Base-by-base conservation (phyloP, 2,329 filamentous ascomycete genomes). In the Sclerotiophoma versabilis region DNA sequence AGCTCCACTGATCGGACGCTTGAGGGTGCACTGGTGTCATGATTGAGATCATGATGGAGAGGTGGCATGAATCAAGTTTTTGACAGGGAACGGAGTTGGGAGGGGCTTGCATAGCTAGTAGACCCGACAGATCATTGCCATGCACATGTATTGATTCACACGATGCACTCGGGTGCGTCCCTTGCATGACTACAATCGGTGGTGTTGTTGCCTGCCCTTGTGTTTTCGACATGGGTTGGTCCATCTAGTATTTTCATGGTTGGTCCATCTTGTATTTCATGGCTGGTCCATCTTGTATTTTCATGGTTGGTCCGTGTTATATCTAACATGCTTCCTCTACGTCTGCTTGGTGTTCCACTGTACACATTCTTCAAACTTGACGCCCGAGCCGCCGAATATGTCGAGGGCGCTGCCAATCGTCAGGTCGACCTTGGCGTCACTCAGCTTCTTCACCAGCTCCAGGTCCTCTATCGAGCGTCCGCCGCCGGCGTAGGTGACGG, bases 361-460 rank as follows among this genome's bases (percentile, higher is more conserved):
- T 29, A 96, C 87, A 73, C 93, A 98, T 52, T 97, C 93, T 27
- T 90, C 88, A 71, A 98, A 92, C 58, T 84, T 91, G 48, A 97
- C 92, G 1, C 91, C 90, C 15, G 81, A 86, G 1, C 95, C 95
- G 8, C 95, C 95, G 75, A 99, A 99, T 62, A 96, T 92, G 77
- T 99, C 95, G 66, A 99, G 77, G 1, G 95, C 95, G 73, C 95
- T 98, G 11, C 95, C 95, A 71, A 98, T 98, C 0, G 95, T 99
- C 65, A 99, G 80, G 72, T 99, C 93, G 19, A 98, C 88, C 72
- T 87, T 91, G 23, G 92, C 92, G 29, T 77, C 75, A 74, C 93
- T 97, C 60, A 96, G 79, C 34, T 77, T 76, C 77, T 92, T 89
- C 9, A 99, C 95, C 29, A 86, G 81, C 54, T 95, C 90, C 23